These are phyloP conservation scores for Cardiospermum halicacabum DNA, from an alignment of 345 rosid species.

Conservation along the genomic window DNA sequence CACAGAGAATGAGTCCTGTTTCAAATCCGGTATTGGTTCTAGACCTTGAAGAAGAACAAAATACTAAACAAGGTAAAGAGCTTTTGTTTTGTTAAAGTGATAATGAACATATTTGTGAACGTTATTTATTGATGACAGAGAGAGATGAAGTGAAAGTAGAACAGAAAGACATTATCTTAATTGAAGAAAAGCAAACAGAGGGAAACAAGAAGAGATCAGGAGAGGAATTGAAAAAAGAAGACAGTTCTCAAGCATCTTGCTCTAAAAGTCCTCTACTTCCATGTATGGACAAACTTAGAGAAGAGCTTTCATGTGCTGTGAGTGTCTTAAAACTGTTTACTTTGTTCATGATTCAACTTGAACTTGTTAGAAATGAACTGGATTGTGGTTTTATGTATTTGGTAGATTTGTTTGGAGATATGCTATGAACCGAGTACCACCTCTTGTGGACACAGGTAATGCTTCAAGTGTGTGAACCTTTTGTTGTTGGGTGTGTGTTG, in stretches of 20 bases:
- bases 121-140: constrained; percentile 25
- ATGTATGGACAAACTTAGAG: constrained; percentile 76
- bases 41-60: constrained; percentile 52
- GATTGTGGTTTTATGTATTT: constrained; percentile 7
- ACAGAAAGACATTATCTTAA: constrained; percentile 10
- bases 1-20: constrained; percentile 41
- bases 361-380: constrained; percentile 1
- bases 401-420: constrained; percentile 88
- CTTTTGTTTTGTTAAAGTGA: not conserved
- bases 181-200: constrained; percentile 22
- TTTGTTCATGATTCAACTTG: not conserved
- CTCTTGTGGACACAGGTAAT: constrained; percentile 89
- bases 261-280: constrained; percentile 33
- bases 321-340: constrained; percentile 22
- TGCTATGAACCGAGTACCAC: constrained; percentile 97
- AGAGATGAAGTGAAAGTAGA: constrained; percentile 23
- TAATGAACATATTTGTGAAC: constrained; percentile 6
- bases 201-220: constrained; percentile 13
- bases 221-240: constrained; percentile 19
- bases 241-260: constrained; percentile 23
- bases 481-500: not conserved
- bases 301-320: constrained; percentile 94
- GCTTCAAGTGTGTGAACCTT: too few relatives aligned
- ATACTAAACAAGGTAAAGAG: constrained; percentile 29
- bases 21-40: constrained; percentile 42